Conservation (phyloP, 768 basidiomycete species). For the Tricholomella constricta region DNA sequence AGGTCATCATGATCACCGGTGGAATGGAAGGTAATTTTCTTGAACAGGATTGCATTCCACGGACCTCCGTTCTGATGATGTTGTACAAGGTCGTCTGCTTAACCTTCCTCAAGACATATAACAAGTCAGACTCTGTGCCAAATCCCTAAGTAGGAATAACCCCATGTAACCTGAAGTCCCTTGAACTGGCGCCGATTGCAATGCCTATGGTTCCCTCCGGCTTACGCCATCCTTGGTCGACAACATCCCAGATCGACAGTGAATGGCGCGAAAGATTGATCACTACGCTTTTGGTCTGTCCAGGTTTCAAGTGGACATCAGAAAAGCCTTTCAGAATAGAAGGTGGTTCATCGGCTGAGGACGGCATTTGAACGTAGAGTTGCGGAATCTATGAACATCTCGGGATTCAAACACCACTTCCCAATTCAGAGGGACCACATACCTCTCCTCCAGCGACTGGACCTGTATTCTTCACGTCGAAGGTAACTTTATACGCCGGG, state of each 20-base stretch:
- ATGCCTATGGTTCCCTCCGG: slow-evolving; percentile 57
- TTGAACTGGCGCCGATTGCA: slow-evolving; percentile 55
- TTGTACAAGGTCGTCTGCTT: slow-evolving; percentile 31
- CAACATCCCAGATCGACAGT: slow-evolving; percentile 61
- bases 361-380: slow-evolving; percentile 56
- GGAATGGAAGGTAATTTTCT: slow-evolving; percentile 69
- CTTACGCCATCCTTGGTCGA: slow-evolving; percentile 58
- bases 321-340: slow-evolving; percentile 58
- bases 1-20: slow-evolving; percentile 70
- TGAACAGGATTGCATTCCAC: background rate
- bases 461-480: slow-evolving; percentile 60
- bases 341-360: slow-evolving; percentile 54
- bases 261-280: slow-evolving; percentile 54
- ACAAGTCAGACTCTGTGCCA: background rate
- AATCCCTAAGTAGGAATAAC: slow-evolving; percentile 8
- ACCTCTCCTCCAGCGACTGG: slow-evolving; percentile 56
- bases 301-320: slow-evolving; percentile 42
- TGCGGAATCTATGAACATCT: slow-evolving; percentile 62
- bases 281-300: slow-evolving; percentile 35
- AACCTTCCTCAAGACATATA: slow-evolving; percentile 28
- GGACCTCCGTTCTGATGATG: slow-evolving; percentile 5
- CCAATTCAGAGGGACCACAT: slow-evolving; percentile 13
- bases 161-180: slow-evolving; percentile 34
- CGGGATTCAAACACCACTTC: background rate
- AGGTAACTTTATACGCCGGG: slow-evolving; percentile 56